Conservation (phyloP, 805 yeast genomes). For the Ogataea degrootiae region DNA sequence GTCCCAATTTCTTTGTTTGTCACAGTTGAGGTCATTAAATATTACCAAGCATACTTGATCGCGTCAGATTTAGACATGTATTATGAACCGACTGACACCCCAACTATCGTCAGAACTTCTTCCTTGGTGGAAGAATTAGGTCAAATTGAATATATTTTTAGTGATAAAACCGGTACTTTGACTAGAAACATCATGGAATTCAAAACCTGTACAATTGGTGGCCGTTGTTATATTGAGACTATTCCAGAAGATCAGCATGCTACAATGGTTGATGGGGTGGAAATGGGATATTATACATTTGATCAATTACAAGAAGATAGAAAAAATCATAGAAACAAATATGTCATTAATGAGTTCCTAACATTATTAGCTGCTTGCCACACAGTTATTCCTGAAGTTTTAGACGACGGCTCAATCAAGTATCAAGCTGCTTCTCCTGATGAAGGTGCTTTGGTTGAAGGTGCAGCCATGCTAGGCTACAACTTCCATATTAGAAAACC, state of each 20-base stretch:
- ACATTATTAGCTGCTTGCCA: slow-evolving; percentile 89
- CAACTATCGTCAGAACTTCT: slow-evolving; percentile 92
- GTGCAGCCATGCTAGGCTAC: slow-evolving; percentile 88
- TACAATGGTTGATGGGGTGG: slow-evolving; percentile 69
- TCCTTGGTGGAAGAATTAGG: slow-evolving; percentile 96
- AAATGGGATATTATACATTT: slow-evolving; percentile 72
- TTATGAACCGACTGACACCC: slow-evolving; percentile 81
- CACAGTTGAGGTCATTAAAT: slow-evolving; percentile 92
- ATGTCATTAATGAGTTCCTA: slow-evolving; percentile 72
- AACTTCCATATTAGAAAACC: slow-evolving; percentile 84
- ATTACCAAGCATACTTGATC: slow-evolving; percentile 90
- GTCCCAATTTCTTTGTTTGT: slow-evolving; percentile 98
- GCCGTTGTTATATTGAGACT: slow-evolving; percentile 78
- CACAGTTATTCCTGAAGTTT: slow-evolving; percentile 91
- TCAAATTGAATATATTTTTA: slow-evolving; percentile 91
- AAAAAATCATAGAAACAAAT: slow-evolving; percentile 30
- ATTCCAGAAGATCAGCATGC: slow-evolving; percentile 89
- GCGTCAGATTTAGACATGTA: slow-evolving; percentile 94
- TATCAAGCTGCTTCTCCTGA: slow-evolving; percentile 99
- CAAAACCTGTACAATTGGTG: slow-evolving; percentile 89
- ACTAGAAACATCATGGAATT: slow-evolving; percentile 97
- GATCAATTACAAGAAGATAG: slow-evolving; percentile 49
- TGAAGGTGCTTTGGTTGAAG: slow-evolving; percentile 97
- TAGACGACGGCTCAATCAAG: slow-evolving; percentile 60
- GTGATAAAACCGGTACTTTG: slow-evolving; percentile 96